A percentile compares a stretch with the other conserved stretches of the same genome.
Conservation (phyloP, 352 stramenopile species). For the Peronospora belbahrii region DNA sequence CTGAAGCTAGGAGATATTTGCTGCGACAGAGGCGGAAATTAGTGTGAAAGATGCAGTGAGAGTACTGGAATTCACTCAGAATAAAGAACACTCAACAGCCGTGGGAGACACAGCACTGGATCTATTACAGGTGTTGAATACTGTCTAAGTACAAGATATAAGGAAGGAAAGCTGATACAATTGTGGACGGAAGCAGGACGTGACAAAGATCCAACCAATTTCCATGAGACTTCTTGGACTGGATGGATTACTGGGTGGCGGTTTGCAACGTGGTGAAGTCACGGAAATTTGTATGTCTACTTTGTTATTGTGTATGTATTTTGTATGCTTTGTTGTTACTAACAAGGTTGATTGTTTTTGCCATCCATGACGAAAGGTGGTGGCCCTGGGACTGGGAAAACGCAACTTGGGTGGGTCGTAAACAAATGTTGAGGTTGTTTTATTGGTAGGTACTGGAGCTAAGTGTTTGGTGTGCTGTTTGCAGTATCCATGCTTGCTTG, state of each 20-base stretch:
- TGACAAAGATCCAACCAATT: slow-evolving; percentile 26
- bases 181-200: slow-evolving; percentile 19
- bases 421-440: not conserved
- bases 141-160: not conserved
- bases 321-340: no score
- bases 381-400: slow-evolving; percentile 64
- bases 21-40: slow-evolving; percentile 34
- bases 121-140: slow-evolving; percentile 32
- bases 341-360: no score
- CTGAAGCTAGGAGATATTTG: not conserved
- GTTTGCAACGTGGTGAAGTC: slow-evolving; percentile 59
- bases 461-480: not conserved
- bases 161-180: not conserved
- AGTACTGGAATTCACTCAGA: slow-evolving; percentile 20
- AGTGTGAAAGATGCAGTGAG: slow-evolving; percentile 28
- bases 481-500: slow-evolving; percentile 64
- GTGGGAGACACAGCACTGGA: slow-evolving; percentile 39
- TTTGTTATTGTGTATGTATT: no score
- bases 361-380: slow-evolving; percentile 38
- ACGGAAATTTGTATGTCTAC: slow-evolving; percentile 73
- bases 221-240: slow-evolving; percentile 36
- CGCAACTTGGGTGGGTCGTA: slow-evolving; percentile 48
- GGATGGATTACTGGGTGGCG: slow-evolving; percentile 55
- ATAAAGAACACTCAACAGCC: not conserved
- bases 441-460: no score